A percentile compares a stretch with the other conserved stretches of the same genome.
phyloP scores from a whole-genome alignment of 2,329 filamentous ascomycete species.

The Davidsoniella virescens region DNA sequence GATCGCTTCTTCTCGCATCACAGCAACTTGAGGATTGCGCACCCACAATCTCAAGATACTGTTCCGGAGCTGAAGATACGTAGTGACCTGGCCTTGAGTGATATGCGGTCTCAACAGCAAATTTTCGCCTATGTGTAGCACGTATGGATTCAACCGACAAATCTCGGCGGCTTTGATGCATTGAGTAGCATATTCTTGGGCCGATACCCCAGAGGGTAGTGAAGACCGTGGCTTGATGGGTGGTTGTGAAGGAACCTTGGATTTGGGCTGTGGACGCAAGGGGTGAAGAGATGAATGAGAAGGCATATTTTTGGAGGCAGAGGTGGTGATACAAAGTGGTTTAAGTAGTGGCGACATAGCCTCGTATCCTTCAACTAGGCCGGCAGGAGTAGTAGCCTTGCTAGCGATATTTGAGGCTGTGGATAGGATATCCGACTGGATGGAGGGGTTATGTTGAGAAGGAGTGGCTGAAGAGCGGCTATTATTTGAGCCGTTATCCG shows the following conservation, averaged over 20 bases:
- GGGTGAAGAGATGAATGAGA: neutral
- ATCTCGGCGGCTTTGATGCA: conserved; percentile 80
- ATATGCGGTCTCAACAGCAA: conserved; percentile 63
- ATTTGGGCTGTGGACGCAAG: neutral
- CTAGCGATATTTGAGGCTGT: conserved; percentile 39
- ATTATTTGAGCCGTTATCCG: neutral
- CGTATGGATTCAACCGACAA: conserved; percentile 77
- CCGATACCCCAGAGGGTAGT: conserved; percentile 58
- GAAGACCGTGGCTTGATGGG: conserved; percentile 50
- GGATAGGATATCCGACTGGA: conserved; percentile 40
- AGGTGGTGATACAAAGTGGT: neutral
- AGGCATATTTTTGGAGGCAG: neutral
- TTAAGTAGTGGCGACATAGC: neutral
- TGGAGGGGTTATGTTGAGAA: conserved; percentile 35
- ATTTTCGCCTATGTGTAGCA: conserved; percentile 74
- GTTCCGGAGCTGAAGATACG: conserved; percentile 92
- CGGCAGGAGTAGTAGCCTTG: conserved; percentile 46
- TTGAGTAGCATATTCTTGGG: conserved; percentile 72
- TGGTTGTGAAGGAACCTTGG: conserved; percentile 1
- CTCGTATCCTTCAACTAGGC: conserved; percentile 18
- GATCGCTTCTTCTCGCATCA: conserved; percentile 70
- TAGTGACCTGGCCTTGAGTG: conserved; percentile 77
- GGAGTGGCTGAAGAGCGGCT: conserved; percentile 5
- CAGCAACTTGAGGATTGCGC: conserved; percentile 65
- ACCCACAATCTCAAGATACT: conserved; percentile 84